Conservation (phyloP, 805 yeast species). For the Allodekkera sacchari region DNA sequence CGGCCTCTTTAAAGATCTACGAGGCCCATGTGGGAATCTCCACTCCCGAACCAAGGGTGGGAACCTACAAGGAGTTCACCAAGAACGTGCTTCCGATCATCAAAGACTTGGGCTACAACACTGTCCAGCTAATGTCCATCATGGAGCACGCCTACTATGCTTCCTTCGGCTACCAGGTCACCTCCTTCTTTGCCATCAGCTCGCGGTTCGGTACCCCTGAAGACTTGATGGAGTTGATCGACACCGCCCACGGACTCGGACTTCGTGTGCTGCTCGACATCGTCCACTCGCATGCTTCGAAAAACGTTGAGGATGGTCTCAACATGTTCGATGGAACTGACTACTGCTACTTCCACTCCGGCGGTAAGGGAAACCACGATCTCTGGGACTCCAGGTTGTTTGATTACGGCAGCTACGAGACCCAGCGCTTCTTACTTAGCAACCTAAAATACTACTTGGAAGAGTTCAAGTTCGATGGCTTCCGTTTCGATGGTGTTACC, state of each 20-base stretch:
- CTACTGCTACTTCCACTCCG: constrained; percentile 83
- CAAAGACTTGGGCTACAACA: constrained; percentile 78
- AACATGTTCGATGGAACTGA: constrained; percentile 94
- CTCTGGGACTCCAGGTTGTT: constrained; percentile 96
- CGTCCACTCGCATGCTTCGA: constrained; percentile 94
- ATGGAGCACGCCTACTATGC: constrained; percentile 99
- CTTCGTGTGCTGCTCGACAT: constrained; percentile 82
- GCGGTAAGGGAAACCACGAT: constrained; percentile 81
- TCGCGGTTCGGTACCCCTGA: constrained; percentile 95
- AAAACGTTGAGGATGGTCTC: constrained; percentile 88
- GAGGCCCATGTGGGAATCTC: constrained; percentile 97
- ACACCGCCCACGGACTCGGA: constrained; percentile 85
- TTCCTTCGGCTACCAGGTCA: constrained; percentile 94
- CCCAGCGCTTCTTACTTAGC: constrained; percentile 74
- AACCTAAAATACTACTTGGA: constrained; percentile 80
- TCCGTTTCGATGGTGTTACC: constrained; percentile 95
- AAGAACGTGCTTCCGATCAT: constrained; percentile 74
- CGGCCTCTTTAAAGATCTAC: constrained; percentile 60
- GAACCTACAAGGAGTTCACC: constrained; percentile 81
- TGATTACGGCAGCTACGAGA: constrained; percentile 88
- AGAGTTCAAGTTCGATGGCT: constrained; percentile 85
- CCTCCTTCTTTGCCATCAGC: constrained; percentile 82
- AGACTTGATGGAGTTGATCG: constrained; percentile 82
- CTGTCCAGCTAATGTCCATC: constrained; percentile 93
- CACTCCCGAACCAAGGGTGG: constrained; percentile 79